Evolutionary conservation across 2,329 filamentous ascomycete genomes (phyloP).

Genomic region (Xylariaceae sp.): DNA sequence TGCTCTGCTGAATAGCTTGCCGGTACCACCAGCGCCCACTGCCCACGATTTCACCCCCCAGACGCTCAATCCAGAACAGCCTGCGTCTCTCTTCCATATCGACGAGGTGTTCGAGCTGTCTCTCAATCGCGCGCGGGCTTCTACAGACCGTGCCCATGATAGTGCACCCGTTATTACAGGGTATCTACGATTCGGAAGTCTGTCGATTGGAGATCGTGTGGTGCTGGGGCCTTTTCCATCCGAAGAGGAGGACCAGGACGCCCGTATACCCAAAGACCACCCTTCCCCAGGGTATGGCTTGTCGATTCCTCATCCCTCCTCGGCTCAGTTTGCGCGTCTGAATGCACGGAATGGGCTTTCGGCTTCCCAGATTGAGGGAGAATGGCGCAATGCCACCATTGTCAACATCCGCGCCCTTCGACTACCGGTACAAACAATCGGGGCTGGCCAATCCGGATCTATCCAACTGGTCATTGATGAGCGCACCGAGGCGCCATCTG

Average conservation of each 20-base stretch:
- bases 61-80: slow-evolving; percentile 55
- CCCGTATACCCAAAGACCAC: slow-evolving; percentile 41
- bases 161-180: slow-evolving; percentile 68
- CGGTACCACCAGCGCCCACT: slow-evolving; percentile 57
- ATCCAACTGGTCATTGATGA: slow-evolving; percentile 68
- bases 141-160: slow-evolving; percentile 17
- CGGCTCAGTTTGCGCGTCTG: slow-evolving; percentile 49
- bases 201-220: slow-evolving; percentile 75
- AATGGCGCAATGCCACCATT: slow-evolving; percentile 78
- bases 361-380: slow-evolving; percentile 51
- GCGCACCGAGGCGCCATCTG: slow-evolving; percentile 31
- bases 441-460: slow-evolving; percentile 82
- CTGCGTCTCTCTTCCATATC: slow-evolving; percentile 73
- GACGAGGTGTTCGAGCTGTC: slow-evolving; percentile 84
- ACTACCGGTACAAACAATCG: slow-evolving; percentile 71
- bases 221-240: slow-evolving; percentile 73
- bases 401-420: slow-evolving; percentile 86
- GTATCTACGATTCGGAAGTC: slow-evolving; percentile 71
- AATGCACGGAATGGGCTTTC: slow-evolving; percentile 51
- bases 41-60: slow-evolving; percentile 52
- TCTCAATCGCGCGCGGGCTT: slow-evolving; percentile 52
- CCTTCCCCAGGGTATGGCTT: slow-evolving; percentile 46
- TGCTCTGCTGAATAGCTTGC: slow-evolving; percentile 72
- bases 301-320: slow-evolving; percentile 51
- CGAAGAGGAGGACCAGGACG: slow-evolving; percentile 46